These are phyloP conservation scores for Mucor saturninus DNA, from an alignment of 371 early-diverging fungal genomes.

Conservation along the genomic window DNA sequence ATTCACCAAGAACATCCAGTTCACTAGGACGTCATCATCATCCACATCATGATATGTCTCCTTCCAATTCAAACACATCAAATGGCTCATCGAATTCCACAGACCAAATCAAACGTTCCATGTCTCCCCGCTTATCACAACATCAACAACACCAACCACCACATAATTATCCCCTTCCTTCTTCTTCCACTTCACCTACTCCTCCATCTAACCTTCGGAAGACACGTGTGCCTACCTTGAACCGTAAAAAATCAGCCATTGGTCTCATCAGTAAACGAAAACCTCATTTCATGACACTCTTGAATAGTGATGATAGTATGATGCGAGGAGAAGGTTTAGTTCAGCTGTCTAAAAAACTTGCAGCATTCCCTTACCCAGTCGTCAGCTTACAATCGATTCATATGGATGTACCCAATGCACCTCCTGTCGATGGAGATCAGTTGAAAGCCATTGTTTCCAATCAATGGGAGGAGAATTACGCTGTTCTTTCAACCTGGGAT, in stretches of 20 bases:
- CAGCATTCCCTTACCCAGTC: constrained; percentile 24
- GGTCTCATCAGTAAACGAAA: constrained; percentile 36
- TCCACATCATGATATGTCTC: constrained; percentile 29
- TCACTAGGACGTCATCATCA: constrained; percentile 36
- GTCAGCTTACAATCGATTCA: constrained; percentile 28
- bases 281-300: constrained; percentile 35
- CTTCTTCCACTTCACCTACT: constrained; percentile 21
- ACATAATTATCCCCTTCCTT: constrained; percentile 22
- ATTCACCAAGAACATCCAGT: constrained; percentile 35
- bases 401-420: constrained; percentile 32
- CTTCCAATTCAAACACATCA: constrained; percentile 40
- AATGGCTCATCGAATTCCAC: constrained; percentile 16
- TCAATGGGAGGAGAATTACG: constrained; percentile 41
- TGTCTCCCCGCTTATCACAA: constrained; percentile 80
- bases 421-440: constrained; percentile 32
- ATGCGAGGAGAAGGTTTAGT: constrained; percentile 38
- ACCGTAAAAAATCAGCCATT: constrained; percentile 44
- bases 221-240: constrained; percentile 42
- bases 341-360: constrained; percentile 37
- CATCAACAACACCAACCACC: constrained; percentile 73
- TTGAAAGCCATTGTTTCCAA: constrained; percentile 31
- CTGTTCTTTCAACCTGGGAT: constrained; percentile 43
- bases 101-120: constrained; percentile 18
- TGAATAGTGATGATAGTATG: constrained; percentile 37
- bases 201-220: constrained; percentile 29